These are phyloP conservation scores for Pichia norvegensis DNA, from an alignment of 1,139 yeast genomes.

Conservation along the genomic window DNA sequence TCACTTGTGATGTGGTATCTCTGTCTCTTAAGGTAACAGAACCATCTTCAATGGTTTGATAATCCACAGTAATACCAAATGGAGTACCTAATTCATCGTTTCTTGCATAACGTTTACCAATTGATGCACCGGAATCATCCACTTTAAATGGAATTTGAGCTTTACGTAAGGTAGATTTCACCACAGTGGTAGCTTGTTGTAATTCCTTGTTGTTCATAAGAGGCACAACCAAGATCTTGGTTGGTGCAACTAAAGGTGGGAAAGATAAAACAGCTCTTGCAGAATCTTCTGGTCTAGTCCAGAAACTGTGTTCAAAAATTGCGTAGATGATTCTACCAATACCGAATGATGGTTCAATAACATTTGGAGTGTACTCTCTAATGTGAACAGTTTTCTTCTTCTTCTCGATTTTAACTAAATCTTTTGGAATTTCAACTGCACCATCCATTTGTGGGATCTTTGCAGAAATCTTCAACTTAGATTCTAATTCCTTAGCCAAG, in stretches of 20 bases:
- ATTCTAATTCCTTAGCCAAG: slow-evolving; percentile 59
- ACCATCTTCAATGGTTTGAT: slow-evolving; percentile 83
- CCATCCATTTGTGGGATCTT: slow-evolving; percentile 29
- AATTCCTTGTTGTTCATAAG: slow-evolving; percentile 78
- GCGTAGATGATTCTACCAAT: slow-evolving; percentile 95
- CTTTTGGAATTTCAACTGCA: slow-evolving; percentile 54
- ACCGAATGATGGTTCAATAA: slow-evolving; percentile 98
- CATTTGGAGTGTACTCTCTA: slow-evolving; percentile 94
- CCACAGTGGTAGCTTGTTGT: slow-evolving; percentile 64
- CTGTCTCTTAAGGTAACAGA: slow-evolving; percentile 96
- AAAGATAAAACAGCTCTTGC: slow-evolving; percentile 75
- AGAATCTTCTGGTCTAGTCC: slow-evolving; percentile 88
- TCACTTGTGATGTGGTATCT: slow-evolving; percentile 93
- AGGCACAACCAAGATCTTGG: slow-evolving; percentile 93
- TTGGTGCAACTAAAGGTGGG: slow-evolving; percentile 95
- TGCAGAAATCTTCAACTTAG: slow-evolving; percentile 56
- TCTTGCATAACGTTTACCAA: slow-evolving; percentile 98
- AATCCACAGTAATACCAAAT: slow-evolving; percentile 96
- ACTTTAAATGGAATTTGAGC: slow-evolving; percentile 90
- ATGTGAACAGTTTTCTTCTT: slow-evolving; percentile 79
- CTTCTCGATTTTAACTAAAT: slow-evolving; percentile 68
- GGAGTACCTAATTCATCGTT: slow-evolving; percentile 99
- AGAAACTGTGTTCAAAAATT: slow-evolving; percentile 88
- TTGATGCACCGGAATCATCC: slow-evolving; percentile 95
- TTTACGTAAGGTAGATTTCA: slow-evolving; percentile 62